phyloP scores from a whole-genome alignment of 768 basidiomycete species.

The Auriscalpium orientale region DNA sequence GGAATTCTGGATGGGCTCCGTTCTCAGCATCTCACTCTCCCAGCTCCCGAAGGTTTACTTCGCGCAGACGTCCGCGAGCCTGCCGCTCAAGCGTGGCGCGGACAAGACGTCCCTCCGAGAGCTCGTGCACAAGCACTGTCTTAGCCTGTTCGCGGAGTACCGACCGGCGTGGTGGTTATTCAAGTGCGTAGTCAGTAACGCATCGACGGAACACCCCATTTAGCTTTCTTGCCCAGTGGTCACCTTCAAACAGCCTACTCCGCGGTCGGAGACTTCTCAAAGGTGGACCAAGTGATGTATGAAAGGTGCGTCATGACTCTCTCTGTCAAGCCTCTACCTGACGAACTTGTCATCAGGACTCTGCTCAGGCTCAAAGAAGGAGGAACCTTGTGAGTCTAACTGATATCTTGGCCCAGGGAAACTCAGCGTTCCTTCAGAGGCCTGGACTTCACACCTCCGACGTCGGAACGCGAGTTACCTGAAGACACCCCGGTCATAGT shows the following conservation, averaged over 20 bases:
- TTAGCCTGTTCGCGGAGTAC: constrained; percentile 21
- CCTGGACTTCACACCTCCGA: constrained; percentile 53
- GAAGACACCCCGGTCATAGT: constrained; percentile 46
- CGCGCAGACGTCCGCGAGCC: constrained; percentile 12
- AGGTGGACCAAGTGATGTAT: constrained; percentile 47
- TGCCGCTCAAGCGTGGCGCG: constrained; percentile 12
- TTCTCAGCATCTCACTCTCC: not conserved
- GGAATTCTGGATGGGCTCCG: not conserved
- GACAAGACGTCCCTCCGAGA: constrained; percentile 14
- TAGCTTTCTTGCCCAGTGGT: constrained; percentile 22
- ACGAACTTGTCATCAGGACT: constrained; percentile 28
- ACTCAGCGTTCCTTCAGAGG: constrained; percentile 33
- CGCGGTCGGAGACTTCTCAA: constrained; percentile 53
- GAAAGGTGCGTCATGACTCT: constrained; percentile 32
- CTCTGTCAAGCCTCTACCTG: not conserved
- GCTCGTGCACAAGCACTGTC: constrained; percentile 19
- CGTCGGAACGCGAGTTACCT: constrained; percentile 19
- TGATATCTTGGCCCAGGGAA: not conserved
- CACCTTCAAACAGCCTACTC: constrained; percentile 59
- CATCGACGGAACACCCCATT: too few relatives aligned
- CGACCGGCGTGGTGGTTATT: constrained; percentile 25
- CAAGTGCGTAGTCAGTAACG: constrained; percentile 13
- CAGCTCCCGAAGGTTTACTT: constrained; percentile 11
- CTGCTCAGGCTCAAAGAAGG: constrained; percentile 47
- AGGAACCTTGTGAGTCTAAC: constrained; percentile 49